These are phyloP conservation scores for Solanum medicagineum DNA, from an alignment of 257 asterid genomes.

Conservation along the genomic window DNA sequence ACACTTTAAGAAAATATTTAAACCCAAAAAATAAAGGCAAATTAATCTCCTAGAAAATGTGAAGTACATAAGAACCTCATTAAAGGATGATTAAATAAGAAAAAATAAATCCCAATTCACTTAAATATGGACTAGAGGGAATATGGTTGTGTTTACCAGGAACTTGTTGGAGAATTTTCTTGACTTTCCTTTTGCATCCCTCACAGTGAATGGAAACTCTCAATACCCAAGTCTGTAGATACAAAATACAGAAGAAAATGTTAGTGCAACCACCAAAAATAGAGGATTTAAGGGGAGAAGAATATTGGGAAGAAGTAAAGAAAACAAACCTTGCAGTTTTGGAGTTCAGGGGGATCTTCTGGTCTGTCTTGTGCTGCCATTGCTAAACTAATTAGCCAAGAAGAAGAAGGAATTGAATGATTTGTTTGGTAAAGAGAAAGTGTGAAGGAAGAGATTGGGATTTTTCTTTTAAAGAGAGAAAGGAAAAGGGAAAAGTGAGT, in stretches of 20 bases:
- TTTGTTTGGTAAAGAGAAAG: not conserved
- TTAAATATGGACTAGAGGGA: too few relatives aligned
- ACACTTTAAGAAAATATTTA: too few relatives aligned
- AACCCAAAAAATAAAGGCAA: too few relatives aligned
- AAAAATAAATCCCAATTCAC: too few relatives aligned
- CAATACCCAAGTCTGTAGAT: conserved; percentile 36
- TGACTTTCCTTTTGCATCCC: conserved; percentile 63
- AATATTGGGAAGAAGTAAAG: not conserved
- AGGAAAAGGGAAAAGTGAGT: not conserved
- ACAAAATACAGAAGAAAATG: not conserved
- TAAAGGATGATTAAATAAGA: too few relatives aligned
- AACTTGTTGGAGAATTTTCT: conserved; percentile 38
- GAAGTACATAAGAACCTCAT: too few relatives aligned
- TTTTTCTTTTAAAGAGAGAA: not conserved
- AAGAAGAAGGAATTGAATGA: not conserved
- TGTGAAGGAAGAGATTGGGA: not conserved
- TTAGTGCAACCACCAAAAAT: not conserved
- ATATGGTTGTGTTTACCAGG: conserved; percentile 12
- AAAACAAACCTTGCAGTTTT: conserved; percentile 26
- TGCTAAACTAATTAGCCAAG: not conserved
- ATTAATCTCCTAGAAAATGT: too few relatives aligned
- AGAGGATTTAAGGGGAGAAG: not conserved
- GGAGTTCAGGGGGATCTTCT: conserved; percentile 12
- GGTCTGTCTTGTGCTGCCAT: conserved; percentile 34
- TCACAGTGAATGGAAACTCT: conserved; percentile 67